Evolutionary conservation across 306 rosid genomes (phyloP).

Genomic region (Boehmeria nivea): DNA sequence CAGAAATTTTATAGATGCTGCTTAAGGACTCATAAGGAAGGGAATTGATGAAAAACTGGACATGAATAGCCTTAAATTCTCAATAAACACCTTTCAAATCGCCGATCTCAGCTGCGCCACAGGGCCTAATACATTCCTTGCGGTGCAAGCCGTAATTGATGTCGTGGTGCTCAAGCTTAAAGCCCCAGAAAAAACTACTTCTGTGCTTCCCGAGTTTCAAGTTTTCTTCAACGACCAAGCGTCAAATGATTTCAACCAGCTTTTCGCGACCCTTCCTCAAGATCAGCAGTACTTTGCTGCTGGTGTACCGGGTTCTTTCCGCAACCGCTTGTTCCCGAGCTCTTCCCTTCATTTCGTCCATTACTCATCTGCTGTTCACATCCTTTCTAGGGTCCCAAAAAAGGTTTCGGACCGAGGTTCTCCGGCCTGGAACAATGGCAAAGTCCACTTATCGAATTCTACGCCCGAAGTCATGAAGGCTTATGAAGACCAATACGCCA

Average conservation of each 20-base stretch:
- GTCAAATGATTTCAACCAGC: constrained; percentile 34
- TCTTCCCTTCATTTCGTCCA: constrained; percentile 25
- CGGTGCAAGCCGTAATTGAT: constrained; percentile 21
- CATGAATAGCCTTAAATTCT: too few species aligned
- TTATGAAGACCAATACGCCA: constrained; percentile 14
- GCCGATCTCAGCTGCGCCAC: constrained; percentile 37
- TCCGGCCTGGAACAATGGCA: too few species aligned
- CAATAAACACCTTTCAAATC: too few species aligned
- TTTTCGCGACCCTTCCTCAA: background rate
- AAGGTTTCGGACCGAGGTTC: too few species aligned
- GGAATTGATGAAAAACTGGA: too few species aligned
- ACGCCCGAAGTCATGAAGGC: constrained; percentile 13
- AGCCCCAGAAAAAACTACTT: too few species aligned
- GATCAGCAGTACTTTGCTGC: background rate
- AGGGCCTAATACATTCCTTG: constrained; percentile 32
- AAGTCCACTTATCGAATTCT: constrained; percentile 6
- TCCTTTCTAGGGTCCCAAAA: constrained; percentile 12
- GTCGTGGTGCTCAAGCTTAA: constrained; percentile 14
- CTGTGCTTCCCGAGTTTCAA: constrained; percentile 18
- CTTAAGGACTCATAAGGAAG: too few species aligned
- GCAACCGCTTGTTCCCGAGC: constrained; percentile 17
- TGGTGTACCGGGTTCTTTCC: constrained; percentile 17
- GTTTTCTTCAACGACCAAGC: too few species aligned
- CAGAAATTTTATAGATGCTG: too few species aligned
- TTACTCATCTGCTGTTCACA: constrained; percentile 16